These are phyloP conservation scores for Cucurbita moschata DNA, from an alignment of 306 rosid genomes.

Conservation along the genomic window DNA sequence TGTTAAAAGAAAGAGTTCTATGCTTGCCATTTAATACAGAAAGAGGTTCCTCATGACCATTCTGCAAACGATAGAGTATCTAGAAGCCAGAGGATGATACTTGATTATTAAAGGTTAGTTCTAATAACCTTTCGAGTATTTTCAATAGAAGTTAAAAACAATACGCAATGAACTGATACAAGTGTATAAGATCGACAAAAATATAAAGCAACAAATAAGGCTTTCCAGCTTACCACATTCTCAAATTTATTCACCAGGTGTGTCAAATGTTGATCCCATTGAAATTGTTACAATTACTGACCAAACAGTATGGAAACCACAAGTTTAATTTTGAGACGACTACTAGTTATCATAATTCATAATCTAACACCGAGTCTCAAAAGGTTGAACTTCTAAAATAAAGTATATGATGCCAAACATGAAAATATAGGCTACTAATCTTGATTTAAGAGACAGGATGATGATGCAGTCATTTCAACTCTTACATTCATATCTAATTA, in stretches of 20 bases:
- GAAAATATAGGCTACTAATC: not conserved
- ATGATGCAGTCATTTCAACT: constrained; percentile 4
- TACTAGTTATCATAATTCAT: not conserved
- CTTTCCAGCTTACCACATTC: not conserved
- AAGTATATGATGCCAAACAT: not conserved
- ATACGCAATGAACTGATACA: not conserved
- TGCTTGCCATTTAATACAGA: not conserved
- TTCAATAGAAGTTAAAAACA: not conserved
- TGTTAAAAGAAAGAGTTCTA: not conserved
- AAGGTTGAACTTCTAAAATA: not conserved
- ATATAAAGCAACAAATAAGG: not conserved
- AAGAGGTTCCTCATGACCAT: not conserved
- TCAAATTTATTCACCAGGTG: not conserved
- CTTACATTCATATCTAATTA: not conserved
- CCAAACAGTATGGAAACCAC: not conserved
- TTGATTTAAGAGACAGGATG: not conserved
- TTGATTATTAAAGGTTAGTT: not conserved
- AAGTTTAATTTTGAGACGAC: not conserved
- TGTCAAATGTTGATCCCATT: not conserved
- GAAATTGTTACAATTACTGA: not conserved
- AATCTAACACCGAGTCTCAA: not conserved
- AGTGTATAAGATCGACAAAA: not conserved
- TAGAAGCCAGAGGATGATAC: not conserved
- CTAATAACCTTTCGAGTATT: not conserved
- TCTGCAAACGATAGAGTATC: not conserved